Evolutionary conservation across 2,329 filamentous ascomycete genomes (phyloP), one percentile per base, ranked within the genome.

Genomic region (Paracamarosporium sp.): DNA sequence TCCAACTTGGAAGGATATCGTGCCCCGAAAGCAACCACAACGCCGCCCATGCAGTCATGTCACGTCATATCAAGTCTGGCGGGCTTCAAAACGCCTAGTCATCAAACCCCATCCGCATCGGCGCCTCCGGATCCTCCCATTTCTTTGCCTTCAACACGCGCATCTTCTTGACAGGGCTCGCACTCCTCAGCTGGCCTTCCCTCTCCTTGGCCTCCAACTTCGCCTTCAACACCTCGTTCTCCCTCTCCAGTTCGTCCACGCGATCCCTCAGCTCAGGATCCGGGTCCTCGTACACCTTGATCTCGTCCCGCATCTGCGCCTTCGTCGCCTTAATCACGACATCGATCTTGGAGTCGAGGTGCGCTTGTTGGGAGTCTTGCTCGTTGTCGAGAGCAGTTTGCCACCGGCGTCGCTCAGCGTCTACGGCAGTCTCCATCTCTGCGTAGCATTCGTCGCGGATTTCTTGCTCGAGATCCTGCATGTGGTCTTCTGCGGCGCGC

Each of bases 261-360:
- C 73, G 64, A 25, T 75, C 72, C 54, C 68, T 68, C 40, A 83
- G 61, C 56, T 67, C 70, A n/a, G 68, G 70, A 30, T 76, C 74
- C 1, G 65, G 67, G 56, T 82, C 79, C 59, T 81, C 81, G 50
- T 76, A 79, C 7, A 81, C 70, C 45, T 75, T 71, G 38, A 78
- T 65, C 74, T 80, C 75, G 76, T 66, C 50, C 38, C 57, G 64
- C 68, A 72, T 69, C 61, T 74, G 70, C 9, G 72, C 72, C 53
- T 80, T 61, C 76, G 77, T 66, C 83, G 84, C 83, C 51, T 85
- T 80, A 54, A 87, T 84, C 31, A 91, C 78, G 22, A 92, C 83
- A 57, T 92, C 94, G 7, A 96, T 84, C 79, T 99, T 99, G 64
- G 87, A 87, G 74, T 98, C 93, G 71, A 95, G 85, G 76, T 96